Conservation (phyloP, 305 asterid genomes). For the Rubia tinctorum region DNA sequence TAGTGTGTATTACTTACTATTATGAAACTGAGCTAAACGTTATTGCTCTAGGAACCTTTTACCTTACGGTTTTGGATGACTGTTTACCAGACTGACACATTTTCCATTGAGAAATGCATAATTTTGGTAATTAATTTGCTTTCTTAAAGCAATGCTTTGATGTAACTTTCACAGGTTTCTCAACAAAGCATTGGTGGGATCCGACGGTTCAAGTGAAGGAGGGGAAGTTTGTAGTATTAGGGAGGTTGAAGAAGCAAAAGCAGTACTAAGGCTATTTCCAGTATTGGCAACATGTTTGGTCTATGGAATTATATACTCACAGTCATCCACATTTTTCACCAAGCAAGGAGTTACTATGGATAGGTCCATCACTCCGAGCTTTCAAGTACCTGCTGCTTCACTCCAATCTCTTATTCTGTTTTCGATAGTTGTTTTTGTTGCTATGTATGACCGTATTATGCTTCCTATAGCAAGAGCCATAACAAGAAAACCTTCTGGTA, state of each 20-base stretch:
- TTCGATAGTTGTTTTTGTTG: slow-evolving; percentile 8
- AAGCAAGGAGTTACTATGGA: slow-evolving; percentile 17
- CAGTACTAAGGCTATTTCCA: slow-evolving; percentile 32
- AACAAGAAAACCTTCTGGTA: slow-evolving; percentile 27
- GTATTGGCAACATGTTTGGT: slow-evolving; percentile 30
- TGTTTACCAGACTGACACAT: too few relatives aligned
- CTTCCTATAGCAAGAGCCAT: slow-evolving; percentile 4
- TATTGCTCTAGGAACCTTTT: too few relatives aligned
- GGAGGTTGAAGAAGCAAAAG: slow-evolving; percentile 31
- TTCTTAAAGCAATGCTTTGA: too few relatives aligned
- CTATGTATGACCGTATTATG: slow-evolving; percentile 29
- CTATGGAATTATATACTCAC: slow-evolving; percentile 26
- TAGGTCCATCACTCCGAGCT: background rate
- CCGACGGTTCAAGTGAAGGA: slow-evolving; percentile 21
- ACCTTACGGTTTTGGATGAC: background rate
- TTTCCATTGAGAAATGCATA: too few relatives aligned
- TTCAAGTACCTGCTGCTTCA: background rate
- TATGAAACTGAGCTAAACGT: too few relatives aligned
- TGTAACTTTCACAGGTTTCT: too few relatives aligned
- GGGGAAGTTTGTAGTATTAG: slow-evolving; percentile 10
- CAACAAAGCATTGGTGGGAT: slow-evolving; percentile 24
- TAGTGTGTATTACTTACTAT: background rate
- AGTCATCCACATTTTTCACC: slow-evolving; percentile 30
- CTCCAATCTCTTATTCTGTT: slow-evolving; percentile 1
- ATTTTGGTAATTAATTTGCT: too few relatives aligned